Evolutionary conservation across 768 basidiomycete genomes (phyloP), one percentile per base, ranked within the genome.

Genomic region (Nevesoporus exiguus): DNA sequence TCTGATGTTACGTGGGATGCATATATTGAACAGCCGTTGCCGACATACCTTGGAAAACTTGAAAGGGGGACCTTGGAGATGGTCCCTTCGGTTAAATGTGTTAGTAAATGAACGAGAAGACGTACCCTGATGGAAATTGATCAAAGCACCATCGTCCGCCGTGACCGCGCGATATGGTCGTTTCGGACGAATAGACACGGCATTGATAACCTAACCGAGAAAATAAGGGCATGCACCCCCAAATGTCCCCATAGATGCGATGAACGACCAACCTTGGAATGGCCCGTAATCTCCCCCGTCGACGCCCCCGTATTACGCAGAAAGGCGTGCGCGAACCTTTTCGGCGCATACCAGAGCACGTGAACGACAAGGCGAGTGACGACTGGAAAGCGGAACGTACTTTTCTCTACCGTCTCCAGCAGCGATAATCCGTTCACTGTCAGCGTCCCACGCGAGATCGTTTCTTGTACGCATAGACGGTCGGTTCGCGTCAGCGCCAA

Each of bases 391-490:
- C 0, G 13, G 36, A 13, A 50, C 59, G 17, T 50, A 93, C 92
- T 88, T 92, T 64, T 94, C 95, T 55, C 85, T 80, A 33, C 94
- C 94, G 59, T 96, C 92, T 49, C 96, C 96, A 13, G 91, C 95
- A 7, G 88, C 91, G 46, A 98, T 89, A 53, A 98, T 88, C n/a
- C 96, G 81, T 69, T 97, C 96, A 66, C 89, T 92, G 70, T 98
- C 96, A 1, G 89, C 90, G 64, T 98, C 96, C 96, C 96, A 98
- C 11, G 87, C 88, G 21, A 98, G 80, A 72, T 98, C 96, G 61
- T 94, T 94, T 60, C 94, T 93, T 60, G 9, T n/a, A 46, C 10
- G 25, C 4, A 13, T 24, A 24, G 10, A 29, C 27, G 19, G 21
- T 15, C 13, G 14, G 10, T 40, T 44, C 39, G 2, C 22, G 41